Base-by-base conservation (phyloP, 768 basidiomycete species). In the Cantharellus cinnabarinus region DNA sequence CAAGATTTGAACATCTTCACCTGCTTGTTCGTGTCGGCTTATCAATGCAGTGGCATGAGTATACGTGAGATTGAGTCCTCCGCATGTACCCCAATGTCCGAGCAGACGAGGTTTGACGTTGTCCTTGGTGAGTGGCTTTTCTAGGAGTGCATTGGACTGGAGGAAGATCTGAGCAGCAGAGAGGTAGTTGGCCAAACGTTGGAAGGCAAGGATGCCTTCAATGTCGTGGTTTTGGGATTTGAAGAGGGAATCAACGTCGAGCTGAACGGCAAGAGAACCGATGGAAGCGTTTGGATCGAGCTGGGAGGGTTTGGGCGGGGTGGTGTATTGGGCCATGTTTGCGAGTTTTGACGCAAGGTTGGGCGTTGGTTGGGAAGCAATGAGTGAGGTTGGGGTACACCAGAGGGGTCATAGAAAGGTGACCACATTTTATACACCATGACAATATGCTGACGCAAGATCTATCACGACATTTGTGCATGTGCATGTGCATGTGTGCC, bases 41-140 rank as follows among this genome's bases (percentile, higher is more conserved):
- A 76, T 71, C 59, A 76, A 70, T 4, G 67, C 65, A 60, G 55
- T 85, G 50, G 84, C 70, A 64, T 89, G 86, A 0, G 85, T 84
- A 64, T 79, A 79, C 38, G 77, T 76, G 62, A 89, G 75, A 61
- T 75, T 70, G 4, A 90, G 76, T 29, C 87, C 89, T 0, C 85
- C 85, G 64, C 64, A 57, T 38, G 84, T 85, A 38, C 85, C 85
- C 83, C 84, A 87, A 65, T 88, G 86, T 0, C 88, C 87, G 4
- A 89, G 76, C 35, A 89, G 76, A 65, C 86, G 79, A 48, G 76
- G 74, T 71, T 93, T 91, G 71, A 94, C 82, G 67, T 89, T 76
- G 50, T 83, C 79, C 38, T 75, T 71, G 20, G 72, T 75, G 48
- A 86, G 70, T 34, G 75, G 69, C 41, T 77, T 70, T 61, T 83